phyloP scores from a whole-genome alignment of 805 yeast species.

The Kazachstania africana region DNA sequence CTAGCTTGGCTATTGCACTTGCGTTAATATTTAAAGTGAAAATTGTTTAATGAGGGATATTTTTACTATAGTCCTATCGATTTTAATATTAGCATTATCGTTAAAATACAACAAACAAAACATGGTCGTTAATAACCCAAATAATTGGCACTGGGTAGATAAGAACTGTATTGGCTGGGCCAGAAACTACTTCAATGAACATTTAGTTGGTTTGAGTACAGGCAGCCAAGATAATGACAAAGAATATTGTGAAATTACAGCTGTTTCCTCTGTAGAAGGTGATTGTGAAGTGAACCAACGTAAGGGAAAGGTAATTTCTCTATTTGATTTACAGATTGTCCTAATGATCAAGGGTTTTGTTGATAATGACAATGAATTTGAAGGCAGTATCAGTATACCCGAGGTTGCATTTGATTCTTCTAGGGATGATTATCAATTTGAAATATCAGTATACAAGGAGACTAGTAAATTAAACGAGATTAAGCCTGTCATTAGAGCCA shows the following conservation, averaged over 20 bases:
- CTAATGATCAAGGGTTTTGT: slow-evolving; percentile 44
- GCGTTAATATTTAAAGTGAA: no score
- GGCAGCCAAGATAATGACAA: slow-evolving; percentile 15
- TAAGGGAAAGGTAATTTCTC: slow-evolving; percentile 88
- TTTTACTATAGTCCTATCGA: no score
- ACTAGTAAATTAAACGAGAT: slow-evolving; percentile 41
- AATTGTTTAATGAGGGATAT: no score
- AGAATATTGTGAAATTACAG: slow-evolving; percentile 25
- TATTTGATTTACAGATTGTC: slow-evolving; percentile 69
- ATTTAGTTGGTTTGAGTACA: slow-evolving; percentile 38
- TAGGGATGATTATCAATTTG: slow-evolving; percentile 75
- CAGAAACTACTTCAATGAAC: slow-evolving; percentile 54
- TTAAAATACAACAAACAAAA: slow-evolving; percentile 3
- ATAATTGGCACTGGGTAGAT: slow-evolving; percentile 99
- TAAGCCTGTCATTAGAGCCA: slow-evolving; percentile 38
- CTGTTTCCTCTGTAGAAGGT: slow-evolving; percentile 55
- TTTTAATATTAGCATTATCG: no score
- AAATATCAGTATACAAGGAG: slow-evolving; percentile 48
- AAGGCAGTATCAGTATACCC: slow-evolving; percentile 74
- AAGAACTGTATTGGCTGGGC: slow-evolving; percentile 94
- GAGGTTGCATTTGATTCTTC: slow-evolving; percentile 92
- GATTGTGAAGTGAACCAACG: slow-evolving; percentile 96
- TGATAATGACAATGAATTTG: slow-evolving; percentile 29
- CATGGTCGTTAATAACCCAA: slow-evolving; percentile 94
- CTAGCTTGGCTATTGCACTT: no score